phyloP scores from a whole-genome alignment of 805 yeast species.

The Starmerella etchellsii region DNA sequence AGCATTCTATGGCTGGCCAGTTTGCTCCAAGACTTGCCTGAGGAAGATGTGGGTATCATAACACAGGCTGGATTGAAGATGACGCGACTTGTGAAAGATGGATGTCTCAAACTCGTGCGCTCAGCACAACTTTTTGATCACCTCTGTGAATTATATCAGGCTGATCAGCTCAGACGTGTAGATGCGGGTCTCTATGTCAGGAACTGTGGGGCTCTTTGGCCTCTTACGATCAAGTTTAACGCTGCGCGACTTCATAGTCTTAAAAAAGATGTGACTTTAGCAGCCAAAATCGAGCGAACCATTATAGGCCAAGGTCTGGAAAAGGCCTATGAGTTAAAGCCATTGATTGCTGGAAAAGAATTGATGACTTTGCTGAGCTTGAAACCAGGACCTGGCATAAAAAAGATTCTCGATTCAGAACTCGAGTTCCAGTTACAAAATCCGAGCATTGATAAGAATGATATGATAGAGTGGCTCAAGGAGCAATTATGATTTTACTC shows the following conservation, averaged over 20 bases:
- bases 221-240: conserved; percentile 31
- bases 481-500: neutral
- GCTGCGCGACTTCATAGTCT: conserved; percentile 14
- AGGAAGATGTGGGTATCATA: conserved; percentile 35
- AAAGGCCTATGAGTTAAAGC: conserved; percentile 40
- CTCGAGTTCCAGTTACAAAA: conserved; percentile 68
- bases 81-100: conserved; percentile 35
- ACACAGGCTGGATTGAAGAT: conserved; percentile 59
- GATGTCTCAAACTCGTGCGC: conserved; percentile 37
- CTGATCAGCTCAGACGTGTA: conserved; percentile 8
- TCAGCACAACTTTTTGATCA: conserved; percentile 16
- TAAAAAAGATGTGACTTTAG: conserved; percentile 26
- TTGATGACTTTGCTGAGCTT: conserved; percentile 36
- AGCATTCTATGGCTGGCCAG: conserved; percentile 36
- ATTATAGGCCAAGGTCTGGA: conserved; percentile 30
- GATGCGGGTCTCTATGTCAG: conserved; percentile 53
- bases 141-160: conserved; percentile 23
- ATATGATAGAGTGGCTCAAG: conserved; percentile 36
- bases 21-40: conserved; percentile 33
- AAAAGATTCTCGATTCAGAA: conserved; percentile 40
- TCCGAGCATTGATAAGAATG: conserved; percentile 42
- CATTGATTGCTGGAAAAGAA: conserved; percentile 60
- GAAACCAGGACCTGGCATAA: conserved; percentile 85
- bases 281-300: conserved; percentile 21
- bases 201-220: conserved; percentile 41